These are phyloP conservation scores for Hericium alpestre DNA, from an alignment of 768 basidiomycete genomes.

Conservation along the genomic window DNA sequence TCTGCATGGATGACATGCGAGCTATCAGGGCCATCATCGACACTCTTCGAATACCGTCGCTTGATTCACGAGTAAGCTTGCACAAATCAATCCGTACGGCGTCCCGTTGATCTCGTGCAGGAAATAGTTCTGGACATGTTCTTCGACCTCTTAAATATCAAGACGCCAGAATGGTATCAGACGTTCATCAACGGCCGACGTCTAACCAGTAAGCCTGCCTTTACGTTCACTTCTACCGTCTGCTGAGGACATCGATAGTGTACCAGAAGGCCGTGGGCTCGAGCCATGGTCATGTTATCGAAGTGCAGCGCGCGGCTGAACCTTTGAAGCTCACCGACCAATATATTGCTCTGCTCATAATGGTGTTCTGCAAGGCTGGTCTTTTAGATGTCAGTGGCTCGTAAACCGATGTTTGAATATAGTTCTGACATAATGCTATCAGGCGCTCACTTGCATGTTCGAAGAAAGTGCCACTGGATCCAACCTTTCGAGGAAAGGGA, in stretches of 20 bases:
- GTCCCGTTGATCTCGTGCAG: conserved; percentile 27
- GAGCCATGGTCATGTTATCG: conserved; percentile 11
- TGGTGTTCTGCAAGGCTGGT: conserved; percentile 80
- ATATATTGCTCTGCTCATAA: conserved; percentile 76
- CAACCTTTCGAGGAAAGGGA: conserved; percentile 79
- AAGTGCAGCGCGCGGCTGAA: conserved; percentile 29
- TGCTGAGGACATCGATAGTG: conserved; percentile 31
- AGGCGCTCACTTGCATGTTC: conserved; percentile 82
- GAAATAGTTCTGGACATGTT: conserved; percentile 92
- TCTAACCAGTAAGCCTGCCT: conserved; percentile 58
- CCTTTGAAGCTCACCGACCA: conserved; percentile 83
- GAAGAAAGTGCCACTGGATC: conserved; percentile 69
- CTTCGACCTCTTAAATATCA: conserved; percentile 86
- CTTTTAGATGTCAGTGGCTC: conserved; percentile 60
- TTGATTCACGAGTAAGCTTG: conserved; percentile 65
- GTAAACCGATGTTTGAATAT: too few species aligned
- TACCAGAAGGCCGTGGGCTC: conserved; percentile 29
- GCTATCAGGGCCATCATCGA: conserved; percentile 80
- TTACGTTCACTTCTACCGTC: not conserved
- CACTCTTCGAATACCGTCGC: conserved; percentile 78
- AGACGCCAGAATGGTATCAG: conserved; percentile 85
- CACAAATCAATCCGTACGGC: not conserved
- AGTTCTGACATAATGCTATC: not conserved
- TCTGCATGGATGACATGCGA: conserved; percentile 81
- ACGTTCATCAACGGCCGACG: conserved; percentile 85